These are phyloP conservation scores for Corynespora cassiicola DNA, from an alignment of 2,329 filamentous ascomycete species.

Conservation along the genomic window DNA sequence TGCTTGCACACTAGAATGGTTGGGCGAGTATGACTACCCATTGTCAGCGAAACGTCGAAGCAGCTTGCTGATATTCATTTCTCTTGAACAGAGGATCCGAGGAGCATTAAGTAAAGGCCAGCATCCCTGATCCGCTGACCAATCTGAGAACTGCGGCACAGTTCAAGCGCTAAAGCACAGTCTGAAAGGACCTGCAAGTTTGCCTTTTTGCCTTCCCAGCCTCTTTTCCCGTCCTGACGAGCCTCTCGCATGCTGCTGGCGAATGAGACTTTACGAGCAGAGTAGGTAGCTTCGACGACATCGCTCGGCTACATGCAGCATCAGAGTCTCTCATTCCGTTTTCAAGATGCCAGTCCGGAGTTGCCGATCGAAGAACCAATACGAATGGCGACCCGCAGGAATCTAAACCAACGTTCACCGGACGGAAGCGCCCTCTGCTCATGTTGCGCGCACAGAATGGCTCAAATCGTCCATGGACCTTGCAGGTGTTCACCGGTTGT, in stretches of 20 bases:
- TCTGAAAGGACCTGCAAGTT: slow-evolving; percentile 19
- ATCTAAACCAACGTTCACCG: slow-evolving; percentile 24
- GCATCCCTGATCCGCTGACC: slow-evolving; percentile 16
- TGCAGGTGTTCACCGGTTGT: slow-evolving; percentile 26
- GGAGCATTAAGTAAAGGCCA: slow-evolving; percentile 19
- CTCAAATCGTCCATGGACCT: slow-evolving; percentile 2
- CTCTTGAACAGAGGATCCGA: slow-evolving; percentile 12
- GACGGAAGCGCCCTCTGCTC: slow-evolving; percentile 14
- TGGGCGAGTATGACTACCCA: slow-evolving; percentile 22
- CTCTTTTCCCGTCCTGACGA: slow-evolving; percentile 10
- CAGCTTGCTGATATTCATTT: slow-evolving; percentile 9
- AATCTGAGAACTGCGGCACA: slow-evolving; percentile 8
- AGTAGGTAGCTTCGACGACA: slow-evolving; percentile 6
- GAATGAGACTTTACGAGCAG: slow-evolving; percentile 14
- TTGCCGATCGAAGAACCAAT: slow-evolving; percentile 21
- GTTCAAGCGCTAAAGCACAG: slow-evolving; percentile 12
- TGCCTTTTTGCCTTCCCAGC: slow-evolving; percentile 26
- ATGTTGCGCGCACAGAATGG: slow-evolving; percentile 8
- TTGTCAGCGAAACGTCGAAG: slow-evolving; percentile 7
- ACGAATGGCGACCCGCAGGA: slow-evolving; percentile 5
- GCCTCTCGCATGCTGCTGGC: slow-evolving; percentile 11
- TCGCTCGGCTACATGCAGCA: slow-evolving; percentile 16
- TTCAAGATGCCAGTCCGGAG: slow-evolving; percentile 6
- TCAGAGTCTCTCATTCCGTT: slow-evolving; percentile 8
- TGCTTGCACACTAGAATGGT: too few relatives aligned